Percentiles rank a stretch among this genome's conserved stretches.
Evolutionary conservation across 2,329 filamentous ascomycete species (phyloP).

Genomic region (Aspergillus sp.): DNA sequence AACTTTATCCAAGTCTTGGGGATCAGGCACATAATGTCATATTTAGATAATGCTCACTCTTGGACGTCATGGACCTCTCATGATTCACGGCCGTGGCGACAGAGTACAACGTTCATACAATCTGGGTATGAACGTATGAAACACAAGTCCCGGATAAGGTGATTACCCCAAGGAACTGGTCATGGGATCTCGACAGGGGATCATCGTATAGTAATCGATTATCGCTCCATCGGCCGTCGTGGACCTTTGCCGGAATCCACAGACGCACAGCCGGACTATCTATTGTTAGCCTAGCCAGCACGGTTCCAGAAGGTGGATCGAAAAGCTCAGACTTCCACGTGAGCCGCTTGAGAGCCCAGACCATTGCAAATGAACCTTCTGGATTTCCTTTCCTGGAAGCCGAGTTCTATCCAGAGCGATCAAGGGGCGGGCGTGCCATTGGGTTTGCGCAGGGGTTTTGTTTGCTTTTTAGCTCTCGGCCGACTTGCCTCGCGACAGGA

Average conservation of each 20-base stretch:
- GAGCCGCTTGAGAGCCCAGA: constrained; percentile 14
- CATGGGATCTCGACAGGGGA: not conserved
- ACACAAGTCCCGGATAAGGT: not conserved
- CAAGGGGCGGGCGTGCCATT: not conserved
- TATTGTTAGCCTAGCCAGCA: not conserved
- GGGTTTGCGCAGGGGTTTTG: constrained; percentile 1
- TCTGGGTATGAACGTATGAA: not conserved
- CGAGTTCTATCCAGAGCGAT: not conserved
- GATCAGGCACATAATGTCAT: constrained; percentile 1
- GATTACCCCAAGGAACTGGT: not conserved
- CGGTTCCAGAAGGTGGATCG: constrained; percentile 16
- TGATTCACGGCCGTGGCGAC: not conserved
- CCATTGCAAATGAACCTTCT: not conserved
- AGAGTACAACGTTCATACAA: not conserved
- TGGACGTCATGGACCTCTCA: not conserved
- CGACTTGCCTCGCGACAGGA: not conserved
- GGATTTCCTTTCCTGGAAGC: not conserved
- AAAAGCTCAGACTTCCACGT: constrained; percentile 22
- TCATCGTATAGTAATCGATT: constrained; percentile 1
- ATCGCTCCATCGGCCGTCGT: not conserved
- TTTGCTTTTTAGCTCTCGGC: constrained; percentile 4
- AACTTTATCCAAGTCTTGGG: not conserved
- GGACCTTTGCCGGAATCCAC: not conserved
- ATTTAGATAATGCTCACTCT: not conserved
- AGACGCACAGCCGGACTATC: not conserved